Base-by-base conservation (phyloP, 225 moss, liverwort and hornwort genomes). In the Thuidium tamariscinum region DNA sequence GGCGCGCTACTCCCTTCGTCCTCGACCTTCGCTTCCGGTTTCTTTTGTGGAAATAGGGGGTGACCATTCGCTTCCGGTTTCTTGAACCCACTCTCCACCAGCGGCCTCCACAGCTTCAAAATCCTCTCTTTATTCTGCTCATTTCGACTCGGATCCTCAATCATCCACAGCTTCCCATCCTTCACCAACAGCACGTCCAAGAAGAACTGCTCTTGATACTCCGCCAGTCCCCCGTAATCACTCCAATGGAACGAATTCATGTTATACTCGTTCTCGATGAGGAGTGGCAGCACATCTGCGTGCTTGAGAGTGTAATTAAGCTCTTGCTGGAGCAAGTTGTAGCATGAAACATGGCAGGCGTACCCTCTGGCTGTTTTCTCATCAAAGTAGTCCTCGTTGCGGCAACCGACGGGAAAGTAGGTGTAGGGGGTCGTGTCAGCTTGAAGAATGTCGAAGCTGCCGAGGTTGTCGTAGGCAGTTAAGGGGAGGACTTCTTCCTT, bases 301-400 rank as follows among this genome's bases (percentile, higher is more conserved):
- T 5, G 10, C 44, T 36, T n/a, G 74, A 74, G n/a, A 12, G 48
- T 34, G 2, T 83, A 73, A 11, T 73, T n/a, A 0, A 73, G 61
- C 73, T 83, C 61, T 17, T 18, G n/a, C 5, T 84, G 62, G 39
- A 84, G 62, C 61, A 74, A 84, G 7, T 39, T 27, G 74, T 62
- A 62, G 74, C 84, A 84, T 18, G 60, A 0, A 27, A 14, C 37
- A 7, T 84, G 74, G 84, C 84, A 84, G 1, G 62, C 62, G 10
- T 20, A 62, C 26, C 84, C 74, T 12, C 2, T 0, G 10, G 62
- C 20, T 5, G 0, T 0, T 0, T 16, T 2, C 74, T 32, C 27
- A 4, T 11, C 41, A 0, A 1, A 0, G 10, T 0, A 2, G 1
- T 62, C 16, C 0, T 9, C 9, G 11, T 3, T 8, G 36, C 37